A percentile compares a stretch with the other conserved stretches of the same genome.
Conservation (phyloP, 371 early-diverging fungal species). For the Apophysomyces elegans region DNA sequence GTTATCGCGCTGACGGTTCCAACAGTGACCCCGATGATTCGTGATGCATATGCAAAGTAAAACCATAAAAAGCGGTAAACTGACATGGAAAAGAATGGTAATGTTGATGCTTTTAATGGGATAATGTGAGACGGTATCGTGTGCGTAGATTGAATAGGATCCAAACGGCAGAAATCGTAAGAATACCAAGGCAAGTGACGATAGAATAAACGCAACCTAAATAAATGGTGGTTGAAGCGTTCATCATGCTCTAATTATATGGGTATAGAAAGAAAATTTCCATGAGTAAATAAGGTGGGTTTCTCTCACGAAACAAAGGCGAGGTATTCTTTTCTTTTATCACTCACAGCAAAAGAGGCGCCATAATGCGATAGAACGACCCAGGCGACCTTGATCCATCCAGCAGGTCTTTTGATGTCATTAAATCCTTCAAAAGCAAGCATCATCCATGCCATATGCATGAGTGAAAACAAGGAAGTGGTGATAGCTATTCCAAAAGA, state of each 20-base stretch:
- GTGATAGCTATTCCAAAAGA: slow-evolving; percentile 55
- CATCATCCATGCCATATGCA: slow-evolving; percentile 77
- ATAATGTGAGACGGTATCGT: slow-evolving; percentile 19
- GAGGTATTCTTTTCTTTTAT: too few species aligned
- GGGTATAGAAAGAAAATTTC: too few species aligned
- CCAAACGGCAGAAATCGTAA: slow-evolving; percentile 41
- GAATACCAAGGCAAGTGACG: slow-evolving; percentile 44
- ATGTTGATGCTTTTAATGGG: background rate
- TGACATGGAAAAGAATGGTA: too few species aligned
- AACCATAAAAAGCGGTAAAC: too few species aligned
- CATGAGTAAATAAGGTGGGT: too few species aligned
- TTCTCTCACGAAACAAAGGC: too few species aligned
- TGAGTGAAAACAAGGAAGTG: slow-evolving; percentile 68
- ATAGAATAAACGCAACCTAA: slow-evolving; percentile 60
- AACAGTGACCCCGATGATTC: too few species aligned
- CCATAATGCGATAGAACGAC: slow-evolving; percentile 61
- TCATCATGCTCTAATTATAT: slow-evolving; percentile 48
- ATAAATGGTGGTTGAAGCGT: slow-evolving; percentile 39
- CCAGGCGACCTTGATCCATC: slow-evolving; percentile 45
- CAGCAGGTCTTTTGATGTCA: slow-evolving; percentile 27
- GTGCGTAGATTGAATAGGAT: slow-evolving; percentile 36
- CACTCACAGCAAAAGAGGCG: slow-evolving; percentile 61
- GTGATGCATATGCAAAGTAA: too few species aligned
- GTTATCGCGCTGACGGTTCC: too few species aligned
- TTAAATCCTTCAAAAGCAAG: slow-evolving; percentile 70